These are phyloP conservation scores for Sporobolomyces phaffii DNA, from an alignment of 768 basidiomycete species.

Conservation along the genomic window DNA sequence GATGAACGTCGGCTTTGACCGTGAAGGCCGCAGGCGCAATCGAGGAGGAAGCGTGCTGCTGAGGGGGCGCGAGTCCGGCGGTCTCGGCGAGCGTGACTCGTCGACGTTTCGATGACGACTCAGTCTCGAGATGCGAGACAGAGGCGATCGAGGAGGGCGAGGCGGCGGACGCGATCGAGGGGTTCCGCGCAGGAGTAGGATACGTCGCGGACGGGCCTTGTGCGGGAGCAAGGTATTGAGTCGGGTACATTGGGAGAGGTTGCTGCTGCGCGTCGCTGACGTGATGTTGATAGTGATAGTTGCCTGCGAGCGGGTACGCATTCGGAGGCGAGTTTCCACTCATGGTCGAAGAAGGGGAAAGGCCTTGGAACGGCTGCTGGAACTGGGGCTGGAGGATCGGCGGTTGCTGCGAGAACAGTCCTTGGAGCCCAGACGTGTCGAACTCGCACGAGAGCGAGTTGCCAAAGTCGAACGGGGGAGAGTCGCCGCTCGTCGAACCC, in stretches of 20 bases:
- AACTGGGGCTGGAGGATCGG: not conserved
- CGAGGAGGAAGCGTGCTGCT: not conserved
- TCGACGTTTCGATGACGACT: not conserved
- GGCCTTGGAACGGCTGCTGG: not conserved
- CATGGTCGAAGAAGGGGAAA: conserved; percentile 10
- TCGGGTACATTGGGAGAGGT: too few relatives aligned
- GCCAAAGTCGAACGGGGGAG: conserved; percentile 13
- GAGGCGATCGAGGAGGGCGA: not conserved
- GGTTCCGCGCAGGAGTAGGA: not conserved
- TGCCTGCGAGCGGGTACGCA: not conserved
- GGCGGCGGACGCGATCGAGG: not conserved
- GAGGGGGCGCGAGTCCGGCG: conserved; percentile 2
- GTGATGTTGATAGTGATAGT: not conserved
- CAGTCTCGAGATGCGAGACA: not conserved
- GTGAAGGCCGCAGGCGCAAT: not conserved
- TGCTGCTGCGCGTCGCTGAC: too few relatives aligned
- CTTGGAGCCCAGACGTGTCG: not conserved
- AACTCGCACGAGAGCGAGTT: not conserved
- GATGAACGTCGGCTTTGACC: conserved; percentile 4
- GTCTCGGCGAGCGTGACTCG: conserved; percentile 26
- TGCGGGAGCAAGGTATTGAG: not conserved
- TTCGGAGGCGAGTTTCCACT: not conserved
- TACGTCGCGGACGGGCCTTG: not conserved
- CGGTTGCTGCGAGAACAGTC: not conserved
- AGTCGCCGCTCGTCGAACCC: not conserved